phyloP scores from a whole-genome alignment of 768 basidiomycete species.

The Lentinula lateritia region DNA sequence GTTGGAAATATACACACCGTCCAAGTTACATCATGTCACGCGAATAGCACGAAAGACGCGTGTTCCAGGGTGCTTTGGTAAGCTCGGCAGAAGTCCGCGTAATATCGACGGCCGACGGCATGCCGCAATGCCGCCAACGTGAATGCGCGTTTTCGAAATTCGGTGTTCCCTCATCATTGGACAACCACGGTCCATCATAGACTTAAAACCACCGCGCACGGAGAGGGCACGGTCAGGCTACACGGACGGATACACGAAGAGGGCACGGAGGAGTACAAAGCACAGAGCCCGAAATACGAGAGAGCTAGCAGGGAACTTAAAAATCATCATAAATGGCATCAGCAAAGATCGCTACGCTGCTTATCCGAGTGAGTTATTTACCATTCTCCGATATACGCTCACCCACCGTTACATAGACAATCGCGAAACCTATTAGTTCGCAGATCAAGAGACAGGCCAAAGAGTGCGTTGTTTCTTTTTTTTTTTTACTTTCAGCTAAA shows the following conservation, averaged over 20 bases:
- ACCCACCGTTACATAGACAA: slow-evolving; percentile 47
- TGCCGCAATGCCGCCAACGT: no score
- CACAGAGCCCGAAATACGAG: no score
- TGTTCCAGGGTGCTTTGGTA: no score
- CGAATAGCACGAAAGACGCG: background rate
- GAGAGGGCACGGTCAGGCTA: no score
- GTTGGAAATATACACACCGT: no score
- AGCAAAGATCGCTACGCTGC: slow-evolving; percentile 68
- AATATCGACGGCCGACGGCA: background rate
- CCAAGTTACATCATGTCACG: background rate
- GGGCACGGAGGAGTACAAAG: no score
- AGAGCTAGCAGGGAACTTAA: background rate
- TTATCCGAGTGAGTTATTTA: slow-evolving; percentile 58
- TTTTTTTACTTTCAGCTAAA: slow-evolving; percentile 1
- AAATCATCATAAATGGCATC: slow-evolving; percentile 48
- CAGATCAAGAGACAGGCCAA: slow-evolving; percentile 66
- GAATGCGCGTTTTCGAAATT: no score
- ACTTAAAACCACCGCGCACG: no score
- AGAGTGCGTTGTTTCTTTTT: slow-evolving; percentile 41
- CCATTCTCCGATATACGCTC: background rate
- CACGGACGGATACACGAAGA: no score
- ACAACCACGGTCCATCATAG: no score
- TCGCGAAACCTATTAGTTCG: slow-evolving; percentile 76
- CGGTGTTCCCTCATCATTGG: no score
- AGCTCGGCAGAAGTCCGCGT: background rate